Evolutionary conservation across 73 alveolate species (phyloP).

Genomic region (Effrenium voratum): DNA sequence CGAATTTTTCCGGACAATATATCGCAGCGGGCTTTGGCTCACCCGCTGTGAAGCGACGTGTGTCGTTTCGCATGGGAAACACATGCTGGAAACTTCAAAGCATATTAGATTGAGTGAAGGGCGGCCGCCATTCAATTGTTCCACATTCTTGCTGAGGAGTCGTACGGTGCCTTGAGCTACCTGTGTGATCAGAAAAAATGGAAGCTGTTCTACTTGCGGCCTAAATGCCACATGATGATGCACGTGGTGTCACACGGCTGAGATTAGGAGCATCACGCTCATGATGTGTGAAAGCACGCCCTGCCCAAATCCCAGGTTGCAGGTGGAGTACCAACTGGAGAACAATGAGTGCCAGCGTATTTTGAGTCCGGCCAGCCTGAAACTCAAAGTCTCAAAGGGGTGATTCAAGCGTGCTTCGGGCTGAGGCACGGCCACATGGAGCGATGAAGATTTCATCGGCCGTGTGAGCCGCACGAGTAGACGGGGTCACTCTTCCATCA

Average conservation of each 20-base stretch:
- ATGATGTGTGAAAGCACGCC: not conserved
- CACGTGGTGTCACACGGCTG: not conserved
- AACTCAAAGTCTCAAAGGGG: not conserved
- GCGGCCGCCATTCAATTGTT: not conserved
- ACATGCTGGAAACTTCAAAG: not conserved
- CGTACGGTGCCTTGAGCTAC: slow-evolving; percentile 5
- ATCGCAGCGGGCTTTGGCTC: slow-evolving; percentile 24
- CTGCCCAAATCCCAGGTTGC: not conserved
- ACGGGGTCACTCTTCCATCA: not conserved
- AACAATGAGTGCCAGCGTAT: not conserved
- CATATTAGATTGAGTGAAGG: not conserved
- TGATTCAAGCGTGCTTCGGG: not conserved
- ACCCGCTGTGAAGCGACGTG: not conserved
- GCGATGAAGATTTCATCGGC: slow-evolving; percentile 25
- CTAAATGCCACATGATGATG: not conserved
- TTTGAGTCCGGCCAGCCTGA: not conserved
- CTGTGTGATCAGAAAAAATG: not conserved
- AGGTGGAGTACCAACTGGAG: not conserved
- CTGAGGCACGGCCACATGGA: not conserved
- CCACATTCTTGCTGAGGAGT: not conserved
- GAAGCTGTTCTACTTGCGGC: slow-evolving; percentile 26
- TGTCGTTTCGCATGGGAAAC: not conserved
- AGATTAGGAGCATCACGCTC: not conserved
- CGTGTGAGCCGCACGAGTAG: not conserved
- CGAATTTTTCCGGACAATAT: not conserved